Evolutionary conservation across 768 basidiomycete genomes (phyloP), one percentile per base, ranked within the genome.

Genomic region (Antrodiella citrinella): DNA sequence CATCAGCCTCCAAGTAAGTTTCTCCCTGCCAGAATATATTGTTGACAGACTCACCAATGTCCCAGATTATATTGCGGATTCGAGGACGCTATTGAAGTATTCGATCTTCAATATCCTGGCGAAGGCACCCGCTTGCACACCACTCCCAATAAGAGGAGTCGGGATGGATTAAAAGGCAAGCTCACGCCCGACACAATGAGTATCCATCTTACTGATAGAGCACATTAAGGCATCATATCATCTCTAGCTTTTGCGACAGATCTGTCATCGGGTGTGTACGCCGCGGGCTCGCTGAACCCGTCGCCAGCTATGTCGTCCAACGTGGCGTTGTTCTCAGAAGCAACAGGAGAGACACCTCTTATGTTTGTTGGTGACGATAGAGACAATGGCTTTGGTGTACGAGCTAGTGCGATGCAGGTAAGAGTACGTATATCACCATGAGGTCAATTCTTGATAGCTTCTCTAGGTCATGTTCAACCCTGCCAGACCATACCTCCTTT

Each of bases 191-290:
- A 18, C 5, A 30, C 30, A 26, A 44, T 9, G n/a, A 25, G 48
- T 24, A 24, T 51, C 49, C 26, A 5, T 24, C 10, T 20, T 53
- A 22, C 53, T 56, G 48, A 26, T 49, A n/a, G 24, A 49, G n/a
- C n/a, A n/a, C n/a, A n/a, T n/a, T n/a, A 46, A 91, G 92, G 94
- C 1, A 90, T 97, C 52, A 76, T 97, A 40, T 92, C 93, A 3
- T 69, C 91, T 0, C 67, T 98, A 3, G 80, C 88, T 0, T 92
- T 96, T 64, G 82, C 80, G 15, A 73, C 82, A 0, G 80, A 80
- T 42, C 51, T 55, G 20, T 70, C 75, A 26, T 67, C 69, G 0
- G 81, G 81, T 38, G 68, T 84, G 12, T 93, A 81, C 55, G 92
- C 91, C 0, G 91, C 89, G 4, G 92, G 91, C 0, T 86, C 80